Conservation (phyloP, 2,329 filamentous ascomycete genomes). For the Gliomastix tumulicola region DNA sequence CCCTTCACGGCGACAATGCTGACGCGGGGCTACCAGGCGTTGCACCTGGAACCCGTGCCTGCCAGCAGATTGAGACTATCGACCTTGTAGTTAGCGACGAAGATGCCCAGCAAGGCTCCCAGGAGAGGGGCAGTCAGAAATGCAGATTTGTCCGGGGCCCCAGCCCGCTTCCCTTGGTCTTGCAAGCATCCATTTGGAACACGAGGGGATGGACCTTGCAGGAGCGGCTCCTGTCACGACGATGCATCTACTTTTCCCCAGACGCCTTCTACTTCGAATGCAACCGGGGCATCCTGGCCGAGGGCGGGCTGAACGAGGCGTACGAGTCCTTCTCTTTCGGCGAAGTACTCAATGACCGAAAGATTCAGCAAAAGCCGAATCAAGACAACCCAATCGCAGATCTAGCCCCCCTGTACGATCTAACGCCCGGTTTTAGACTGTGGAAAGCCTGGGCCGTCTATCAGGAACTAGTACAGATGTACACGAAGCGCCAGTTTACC, state of each 20-base stretch:
- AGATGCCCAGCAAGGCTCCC: not conserved
- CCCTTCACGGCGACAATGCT: not conserved
- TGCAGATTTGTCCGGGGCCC: not conserved
- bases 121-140: not conserved
- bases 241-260: not conserved
- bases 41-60: not conserved
- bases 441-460: not conserved
- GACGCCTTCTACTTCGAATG: not conserved
- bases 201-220: not conserved
- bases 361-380: not conserved
- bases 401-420: not conserved
- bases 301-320: not conserved
- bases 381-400: not conserved
- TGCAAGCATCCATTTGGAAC: not conserved
- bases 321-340: not conserved
- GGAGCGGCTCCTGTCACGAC: not conserved
- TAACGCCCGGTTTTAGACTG: not conserved
- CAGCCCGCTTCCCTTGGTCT: not conserved
- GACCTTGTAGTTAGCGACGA: not conserved
- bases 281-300: not conserved
- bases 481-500: not conserved
- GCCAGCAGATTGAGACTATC: not conserved
- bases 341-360: not conserved
- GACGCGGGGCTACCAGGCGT: slow-evolving; percentile 1
- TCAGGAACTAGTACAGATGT: not conserved